Conservation (phyloP, 2,329 filamentous ascomycete genomes). For the Septoria petroselini region DNA sequence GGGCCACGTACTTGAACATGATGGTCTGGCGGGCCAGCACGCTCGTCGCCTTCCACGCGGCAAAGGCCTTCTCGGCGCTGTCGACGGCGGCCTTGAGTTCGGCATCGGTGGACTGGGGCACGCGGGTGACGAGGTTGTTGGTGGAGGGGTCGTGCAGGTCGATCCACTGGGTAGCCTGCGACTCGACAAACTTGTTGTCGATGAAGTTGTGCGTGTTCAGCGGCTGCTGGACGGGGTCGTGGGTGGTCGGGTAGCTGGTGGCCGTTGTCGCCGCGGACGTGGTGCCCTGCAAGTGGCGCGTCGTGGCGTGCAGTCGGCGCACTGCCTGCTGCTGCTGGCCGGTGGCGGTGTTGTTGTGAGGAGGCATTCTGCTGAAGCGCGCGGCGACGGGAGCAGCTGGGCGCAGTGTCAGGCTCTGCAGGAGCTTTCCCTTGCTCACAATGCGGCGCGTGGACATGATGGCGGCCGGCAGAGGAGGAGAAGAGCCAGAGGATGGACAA, state of each 20-base stretch:
- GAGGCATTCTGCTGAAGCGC: conserved; percentile 35
- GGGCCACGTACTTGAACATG: conserved; percentile 79
- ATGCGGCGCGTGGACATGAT: conserved; percentile 47
- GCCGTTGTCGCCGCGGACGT: conserved; percentile 50
- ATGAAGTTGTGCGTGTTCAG: conserved; percentile 76
- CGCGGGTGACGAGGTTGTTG: conserved; percentile 78
- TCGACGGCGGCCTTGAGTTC: conserved; percentile 73
- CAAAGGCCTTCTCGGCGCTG: conserved; percentile 72
- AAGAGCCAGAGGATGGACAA: neutral
- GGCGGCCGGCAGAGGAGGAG: neutral
- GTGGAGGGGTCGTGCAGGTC: conserved; percentile 79
- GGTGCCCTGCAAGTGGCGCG: conserved; percentile 52
- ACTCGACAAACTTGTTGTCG: conserved; percentile 73
- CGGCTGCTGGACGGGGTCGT: conserved; percentile 66
- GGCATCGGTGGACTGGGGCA: conserved; percentile 74
- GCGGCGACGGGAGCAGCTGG: conserved; percentile 38
- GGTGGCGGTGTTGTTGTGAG: conserved; percentile 34
- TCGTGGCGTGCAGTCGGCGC: conserved; percentile 55
- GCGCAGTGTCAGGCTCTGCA: conserved; percentile 41
- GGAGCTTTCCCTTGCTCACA: conserved; percentile 41
- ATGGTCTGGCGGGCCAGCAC: conserved; percentile 74
- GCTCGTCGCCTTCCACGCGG: conserved; percentile 68
- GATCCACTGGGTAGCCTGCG: conserved; percentile 68
- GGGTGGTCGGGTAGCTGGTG: conserved; percentile 63
- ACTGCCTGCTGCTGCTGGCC: conserved; percentile 44